phyloP scores from a whole-genome alignment of 1,139 yeast species.

The Geotrichum phurueaensis region DNA sequence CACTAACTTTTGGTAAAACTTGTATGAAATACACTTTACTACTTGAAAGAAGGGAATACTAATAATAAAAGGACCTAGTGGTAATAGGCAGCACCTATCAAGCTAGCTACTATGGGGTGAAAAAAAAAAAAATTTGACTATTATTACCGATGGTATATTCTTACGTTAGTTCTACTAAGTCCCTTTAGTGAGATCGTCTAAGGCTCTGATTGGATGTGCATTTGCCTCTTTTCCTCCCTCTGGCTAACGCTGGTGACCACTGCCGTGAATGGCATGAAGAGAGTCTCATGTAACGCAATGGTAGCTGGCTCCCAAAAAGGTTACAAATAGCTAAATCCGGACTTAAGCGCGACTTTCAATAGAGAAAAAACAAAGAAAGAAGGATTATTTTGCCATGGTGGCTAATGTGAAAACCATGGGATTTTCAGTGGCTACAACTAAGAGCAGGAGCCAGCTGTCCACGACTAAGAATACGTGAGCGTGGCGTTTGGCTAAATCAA shows the following conservation, averaged over 20 bases:
- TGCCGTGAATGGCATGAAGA: background rate
- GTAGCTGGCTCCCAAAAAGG: too few relatives aligned
- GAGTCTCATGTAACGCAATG: background rate
- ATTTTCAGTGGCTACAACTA: background rate
- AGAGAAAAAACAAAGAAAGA: background rate
- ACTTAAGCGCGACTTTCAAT: background rate
- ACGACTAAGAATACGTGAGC: too few relatives aligned
- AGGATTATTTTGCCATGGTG: too few relatives aligned
- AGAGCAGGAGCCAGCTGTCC: too few relatives aligned
- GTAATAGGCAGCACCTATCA: background rate
- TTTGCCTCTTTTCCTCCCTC: background rate
- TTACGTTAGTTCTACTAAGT: background rate
- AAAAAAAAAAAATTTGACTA: background rate
- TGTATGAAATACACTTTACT: too few relatives aligned
- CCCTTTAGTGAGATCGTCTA: background rate
- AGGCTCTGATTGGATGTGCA: background rate
- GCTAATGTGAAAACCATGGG: background rate
- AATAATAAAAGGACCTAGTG: background rate
- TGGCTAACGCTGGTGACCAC: background rate
- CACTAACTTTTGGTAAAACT: too few relatives aligned
- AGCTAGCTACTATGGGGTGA: background rate
- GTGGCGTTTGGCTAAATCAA: too few relatives aligned
- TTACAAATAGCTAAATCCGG: background rate
- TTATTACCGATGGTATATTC: background rate
- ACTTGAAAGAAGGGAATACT: too few relatives aligned